A percentile compares a stretch with the other conserved stretches of the same genome.
These are phyloP conservation scores for Penicillium pancosmium DNA, from an alignment of 495 filamentous ascomycete species.

Conservation along the genomic window DNA sequence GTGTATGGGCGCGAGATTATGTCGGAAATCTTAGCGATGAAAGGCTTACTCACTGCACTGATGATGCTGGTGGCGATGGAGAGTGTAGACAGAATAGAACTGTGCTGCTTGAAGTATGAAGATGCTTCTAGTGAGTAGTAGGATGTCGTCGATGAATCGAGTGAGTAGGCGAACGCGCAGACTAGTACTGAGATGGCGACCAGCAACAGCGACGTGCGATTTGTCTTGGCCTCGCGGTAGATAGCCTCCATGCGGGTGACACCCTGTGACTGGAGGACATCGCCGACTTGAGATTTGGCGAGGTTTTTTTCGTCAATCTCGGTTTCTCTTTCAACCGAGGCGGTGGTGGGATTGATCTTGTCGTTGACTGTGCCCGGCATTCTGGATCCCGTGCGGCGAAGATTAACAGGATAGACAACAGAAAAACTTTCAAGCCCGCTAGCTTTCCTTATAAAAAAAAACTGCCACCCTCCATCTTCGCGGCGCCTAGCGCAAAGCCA, in stretches of 20 bases:
- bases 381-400: neutral
- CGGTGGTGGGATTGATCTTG: neutral
- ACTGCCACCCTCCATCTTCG: neutral
- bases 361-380: neutral
- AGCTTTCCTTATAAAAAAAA: neutral
- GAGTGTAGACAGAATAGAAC: slow-evolving; percentile 12
- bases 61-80: slow-evolving; percentile 44
- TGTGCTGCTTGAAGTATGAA: slow-evolving; percentile 13
- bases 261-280: slow-evolving; percentile 10
- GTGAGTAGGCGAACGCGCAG: slow-evolving; percentile 14
- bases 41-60: slow-evolving; percentile 60
- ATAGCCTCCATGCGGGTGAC: slow-evolving; percentile 19
- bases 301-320: neutral
- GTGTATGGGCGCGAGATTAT: slow-evolving; percentile 55
- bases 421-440: too few species aligned
- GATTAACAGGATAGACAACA: neutral
- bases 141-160: slow-evolving; percentile 16
- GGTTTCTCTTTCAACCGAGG: neutral
- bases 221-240: slow-evolving; percentile 13
- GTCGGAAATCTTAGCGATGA: slow-evolving; percentile 65
- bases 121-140: slow-evolving; percentile 14
- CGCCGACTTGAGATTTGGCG: neutral
- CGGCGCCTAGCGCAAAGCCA: neutral
- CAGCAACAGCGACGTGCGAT: slow-evolving; percentile 14
- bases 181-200: slow-evolving; percentile 13